A percentile compares a stretch with the other conserved stretches of the same genome.
phyloP scores from a whole-genome alignment of 371 early-diverging fungal species.

The Catenaria anguillulae region DNA sequence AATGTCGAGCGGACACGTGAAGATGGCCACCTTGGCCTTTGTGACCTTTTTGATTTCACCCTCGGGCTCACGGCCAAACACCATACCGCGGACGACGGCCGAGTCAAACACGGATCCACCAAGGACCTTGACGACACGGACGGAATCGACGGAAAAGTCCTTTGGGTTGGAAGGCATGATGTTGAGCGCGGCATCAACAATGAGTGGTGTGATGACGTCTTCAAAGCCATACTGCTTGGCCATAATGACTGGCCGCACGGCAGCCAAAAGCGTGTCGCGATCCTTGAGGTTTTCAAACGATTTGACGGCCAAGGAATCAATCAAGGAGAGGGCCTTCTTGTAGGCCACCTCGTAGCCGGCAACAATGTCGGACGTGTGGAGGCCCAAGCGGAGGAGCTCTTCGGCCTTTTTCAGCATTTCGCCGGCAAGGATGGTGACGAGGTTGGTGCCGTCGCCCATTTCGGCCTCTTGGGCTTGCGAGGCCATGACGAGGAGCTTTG shows the following conservation, averaged over 20 bases:
- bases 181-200: slow-evolving; percentile 68
- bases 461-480: slow-evolving; percentile 97
- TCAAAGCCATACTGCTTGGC: slow-evolving; percentile 93
- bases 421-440: slow-evolving; percentile 86
- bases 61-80: slow-evolving; percentile 91
- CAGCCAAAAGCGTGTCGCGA: slow-evolving; percentile 47
- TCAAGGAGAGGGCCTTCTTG: slow-evolving; percentile 62
- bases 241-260: slow-evolving; percentile 59
- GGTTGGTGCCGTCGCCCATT: slow-evolving; percentile 90
- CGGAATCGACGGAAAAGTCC: slow-evolving; percentile 85
- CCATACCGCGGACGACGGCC: slow-evolving; percentile 92
- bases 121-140: slow-evolving; percentile 94
- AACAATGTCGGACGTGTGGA: slow-evolving; percentile 84
- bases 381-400: slow-evolving; percentile 77
- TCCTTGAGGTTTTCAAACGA: slow-evolving; percentile 38
- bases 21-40: slow-evolving; percentile 90
- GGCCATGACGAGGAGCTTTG: slow-evolving; percentile 89
- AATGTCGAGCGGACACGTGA: slow-evolving; percentile 91
- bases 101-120: slow-evolving; percentile 89
- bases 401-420: slow-evolving; percentile 89
- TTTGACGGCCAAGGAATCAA: slow-evolving; percentile 58
- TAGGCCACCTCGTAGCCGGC: slow-evolving; percentile 85
- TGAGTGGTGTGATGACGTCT: slow-evolving; percentile 62
- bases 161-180: slow-evolving; percentile 79
- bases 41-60: slow-evolving; percentile 49